Evolutionary conservation across 441 rosid genomes (phyloP), one percentile per base, ranked within the genome.

Genomic region (Viola pubescens): DNA sequence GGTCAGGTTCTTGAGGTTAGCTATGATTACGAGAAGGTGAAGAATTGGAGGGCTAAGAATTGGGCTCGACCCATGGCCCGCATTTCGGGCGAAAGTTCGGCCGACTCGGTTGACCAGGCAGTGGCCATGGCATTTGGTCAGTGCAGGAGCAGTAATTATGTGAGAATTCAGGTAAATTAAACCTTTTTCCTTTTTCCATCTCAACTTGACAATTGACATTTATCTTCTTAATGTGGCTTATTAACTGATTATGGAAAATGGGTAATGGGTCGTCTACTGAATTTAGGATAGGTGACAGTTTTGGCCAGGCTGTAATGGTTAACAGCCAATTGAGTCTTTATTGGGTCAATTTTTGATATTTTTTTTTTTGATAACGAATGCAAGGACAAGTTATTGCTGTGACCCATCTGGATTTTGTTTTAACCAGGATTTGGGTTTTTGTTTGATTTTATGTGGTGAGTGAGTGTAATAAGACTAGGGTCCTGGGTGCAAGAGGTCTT

Each of bases 111-210:
- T 47, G 98, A 91, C 76, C 97, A 91, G 72, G 88, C 98, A n/a
- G 88, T 92, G 56, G 97, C 95, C 48, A 79, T 92, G 94, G 97
- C 94, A 3, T 89, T 89, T 73, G 91, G 86, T 38, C 95, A 89
- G 67, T 75, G 81, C 56, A 68, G 79, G 55, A 82, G 91, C 76
- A 77, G 80, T 56, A 87, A 84, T 72, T 91, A 91, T 39, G 82
- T 84, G 57, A 81, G 98, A 53, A 82, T 92, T 77, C 98, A 92
- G 97, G 98, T 92, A 78, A 6, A 56, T 54, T 63, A 48, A 26
- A 26, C 34, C 34, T 1, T 26, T 26, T 26, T 26, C 34, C 34
- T 26, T 26, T 26, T 26, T 26, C 34, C 34, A 26, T 26, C 34
- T 26, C 34, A 26, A 26, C 34, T 26, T 26, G 34, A 26, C 34